phyloP scores from a whole-genome alignment of 2,329 filamentous ascomycete species.

The Corinectria fuckeliana region DNA sequence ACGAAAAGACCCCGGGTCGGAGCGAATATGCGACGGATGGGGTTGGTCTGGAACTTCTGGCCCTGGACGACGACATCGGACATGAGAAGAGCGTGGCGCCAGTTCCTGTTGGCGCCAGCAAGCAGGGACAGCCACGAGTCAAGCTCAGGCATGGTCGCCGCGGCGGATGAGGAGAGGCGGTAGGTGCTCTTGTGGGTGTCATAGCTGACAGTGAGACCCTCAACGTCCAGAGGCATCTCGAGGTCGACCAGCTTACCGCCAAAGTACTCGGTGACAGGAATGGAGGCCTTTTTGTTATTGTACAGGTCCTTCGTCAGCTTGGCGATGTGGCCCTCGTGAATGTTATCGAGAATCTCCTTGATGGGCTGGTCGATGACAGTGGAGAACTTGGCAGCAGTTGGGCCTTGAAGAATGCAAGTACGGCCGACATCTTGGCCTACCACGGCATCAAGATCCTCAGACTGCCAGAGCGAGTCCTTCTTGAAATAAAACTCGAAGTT shows the following conservation, averaged over 20 bases:
- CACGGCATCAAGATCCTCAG: conserved; percentile 94
- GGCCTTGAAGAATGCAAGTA: conserved; percentile 95
- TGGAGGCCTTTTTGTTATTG: conserved; percentile 70
- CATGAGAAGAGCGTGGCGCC: conserved; percentile 93
- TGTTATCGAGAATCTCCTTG: conserved; percentile 89
- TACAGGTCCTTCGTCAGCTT: conserved; percentile 83
- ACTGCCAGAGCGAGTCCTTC: conserved; percentile 99
- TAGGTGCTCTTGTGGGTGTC: conserved; percentile 82
- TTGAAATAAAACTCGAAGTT: conserved; percentile 99
- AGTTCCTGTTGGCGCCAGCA: conserved; percentile 84
- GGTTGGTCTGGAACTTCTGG: conserved; percentile 96
- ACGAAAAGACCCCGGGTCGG: conserved; percentile 87
- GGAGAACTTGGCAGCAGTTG: conserved; percentile 89
- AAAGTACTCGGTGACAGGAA: conserved; percentile 93
- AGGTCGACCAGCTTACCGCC: conserved; percentile 82
- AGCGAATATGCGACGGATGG: conserved; percentile 88
- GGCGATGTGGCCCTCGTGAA: conserved; percentile 88
- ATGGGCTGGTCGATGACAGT: conserved; percentile 91
- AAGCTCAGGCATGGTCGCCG: conserved; percentile 75
- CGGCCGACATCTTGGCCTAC: conserved; percentile 95
- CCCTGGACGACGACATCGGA: conserved; percentile 94
- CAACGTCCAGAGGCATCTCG: conserved; percentile 77
- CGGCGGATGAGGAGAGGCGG: conserved; percentile 78
- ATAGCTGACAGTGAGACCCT: conserved; percentile 84
- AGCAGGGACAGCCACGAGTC: conserved; percentile 89